Conservation (phyloP, 192 early-diverging fungal species). For the Chytriomyces sp. region DNA sequence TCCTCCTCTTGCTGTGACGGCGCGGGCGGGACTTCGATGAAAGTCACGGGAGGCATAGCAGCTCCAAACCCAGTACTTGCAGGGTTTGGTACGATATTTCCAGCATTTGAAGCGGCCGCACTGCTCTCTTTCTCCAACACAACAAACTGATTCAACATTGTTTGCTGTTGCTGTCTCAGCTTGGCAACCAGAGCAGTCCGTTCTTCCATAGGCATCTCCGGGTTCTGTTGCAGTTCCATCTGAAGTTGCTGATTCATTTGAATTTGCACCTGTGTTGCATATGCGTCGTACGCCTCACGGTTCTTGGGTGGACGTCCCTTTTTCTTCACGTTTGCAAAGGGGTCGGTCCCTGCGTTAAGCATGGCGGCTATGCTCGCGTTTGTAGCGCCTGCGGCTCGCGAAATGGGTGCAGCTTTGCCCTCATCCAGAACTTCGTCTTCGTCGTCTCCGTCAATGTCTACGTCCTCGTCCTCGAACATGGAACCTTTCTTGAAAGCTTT, state of each 20-base stretch:
- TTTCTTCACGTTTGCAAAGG: not conserved
- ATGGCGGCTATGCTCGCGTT: too few species aligned
- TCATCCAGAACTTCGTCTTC: constrained; percentile 25
- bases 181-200: not conserved
- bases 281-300: not conserved
- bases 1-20: constrained; percentile 7
- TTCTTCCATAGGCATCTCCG: constrained; percentile 3
- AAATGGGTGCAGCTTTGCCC: not conserved
- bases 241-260: constrained; percentile 23
- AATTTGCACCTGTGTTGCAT: not conserved
- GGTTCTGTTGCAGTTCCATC: constrained; percentile 11
- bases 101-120: too few species aligned
- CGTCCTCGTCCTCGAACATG: constrained; percentile 13
- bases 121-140: too few species aligned
- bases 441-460: constrained; percentile 31
- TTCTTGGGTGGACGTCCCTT: constrained; percentile 23
- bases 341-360: not conserved
- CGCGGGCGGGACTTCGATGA: not conserved
- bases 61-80: not conserved
- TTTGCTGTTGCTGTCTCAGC: not conserved
- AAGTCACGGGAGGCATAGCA: not conserved
- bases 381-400: not conserved
- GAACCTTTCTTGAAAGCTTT: too few species aligned
- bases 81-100: too few species aligned
- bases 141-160: constrained; percentile 3